Conservation (phyloP, 2,329 filamentous ascomycete species). For the Elsinoe ampelina region DNA sequence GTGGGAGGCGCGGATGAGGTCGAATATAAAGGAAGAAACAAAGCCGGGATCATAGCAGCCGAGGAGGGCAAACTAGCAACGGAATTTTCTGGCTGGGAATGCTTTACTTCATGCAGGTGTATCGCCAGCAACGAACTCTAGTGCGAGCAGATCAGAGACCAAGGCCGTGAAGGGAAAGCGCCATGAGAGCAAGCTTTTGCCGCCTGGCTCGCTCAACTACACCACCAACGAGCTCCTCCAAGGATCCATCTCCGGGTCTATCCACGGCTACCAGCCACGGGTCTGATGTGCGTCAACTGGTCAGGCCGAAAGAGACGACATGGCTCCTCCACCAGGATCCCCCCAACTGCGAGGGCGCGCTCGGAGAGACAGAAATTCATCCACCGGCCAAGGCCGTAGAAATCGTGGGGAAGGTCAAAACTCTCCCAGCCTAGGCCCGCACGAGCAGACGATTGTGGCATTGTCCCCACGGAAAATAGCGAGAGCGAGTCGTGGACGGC, state of each 20-base stretch:
- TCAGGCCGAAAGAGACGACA: too few relatives aligned
- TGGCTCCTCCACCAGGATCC: too few relatives aligned
- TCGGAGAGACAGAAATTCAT: neutral
- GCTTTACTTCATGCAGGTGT: slow-evolving; percentile 11
- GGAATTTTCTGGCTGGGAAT: slow-evolving; percentile 11
- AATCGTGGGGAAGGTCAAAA: slow-evolving; percentile 11
- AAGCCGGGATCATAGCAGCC: slow-evolving; percentile 9
- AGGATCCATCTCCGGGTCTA: slow-evolving; percentile 6
- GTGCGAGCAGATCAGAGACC: slow-evolving; percentile 12
- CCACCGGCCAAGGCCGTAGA: slow-evolving; percentile 7
- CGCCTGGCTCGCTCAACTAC: slow-evolving; percentile 6
- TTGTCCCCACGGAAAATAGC: neutral
- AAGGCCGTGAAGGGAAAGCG: slow-evolving; percentile 10
- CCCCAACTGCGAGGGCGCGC: neutral
- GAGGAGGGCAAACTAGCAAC: slow-evolving; percentile 6
- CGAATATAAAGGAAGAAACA: slow-evolving; percentile 5
- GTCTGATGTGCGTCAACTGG: too few relatives aligned
- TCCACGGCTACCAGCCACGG: slow-evolving; percentile 1
- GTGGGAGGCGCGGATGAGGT: slow-evolving; percentile 1
- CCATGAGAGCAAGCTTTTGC: slow-evolving; percentile 5
- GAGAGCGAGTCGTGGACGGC: too few relatives aligned
- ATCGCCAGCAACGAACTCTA: slow-evolving; percentile 9
- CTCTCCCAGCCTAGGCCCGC: slow-evolving; percentile 8
- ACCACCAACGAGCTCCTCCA: slow-evolving; percentile 11
- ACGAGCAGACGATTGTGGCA: neutral